Evolutionary conservation across 148 eudicot genomes (phyloP), one percentile per base, ranked within the genome.

Genomic region (Euryodendron excelsum): DNA sequence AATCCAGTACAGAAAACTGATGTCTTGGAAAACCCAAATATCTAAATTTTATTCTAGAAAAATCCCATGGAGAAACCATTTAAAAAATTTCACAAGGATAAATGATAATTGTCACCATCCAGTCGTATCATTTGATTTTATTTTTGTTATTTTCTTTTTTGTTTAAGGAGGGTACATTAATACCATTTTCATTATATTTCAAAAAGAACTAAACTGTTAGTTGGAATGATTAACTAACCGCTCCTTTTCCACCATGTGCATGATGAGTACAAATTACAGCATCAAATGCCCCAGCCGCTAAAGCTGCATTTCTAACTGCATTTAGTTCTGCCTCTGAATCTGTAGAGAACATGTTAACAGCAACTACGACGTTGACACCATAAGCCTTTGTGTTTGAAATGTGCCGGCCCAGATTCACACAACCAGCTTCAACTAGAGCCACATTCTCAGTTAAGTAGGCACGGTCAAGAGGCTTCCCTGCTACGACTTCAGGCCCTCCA

Each of bases 231-330:
- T 21, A 69, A 93, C 97, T 92, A 36, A 96, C 99, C 89, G 99
- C 98, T 89, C 99, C 99, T 89, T 92, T 96, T 79, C 99, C 99
- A 69, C 98, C 99, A 81, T 96, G 97, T 56, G 99, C 98, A 78
- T 96, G 99, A 86, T 96, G 98, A 73, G 88, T 89, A 83, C 99
- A 96, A 74, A 96, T 88, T 15, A 96, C 98, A 31, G 99, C 97
- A 85, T 96, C 99, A 86, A 93, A 96, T 36, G 99, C 99, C 73
- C 99, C 99, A 62, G 98, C 98, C 71, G 87, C 89, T 62, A 90
- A 44, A 53, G 99, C 88, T 28, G 91, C 90, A 74, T 66, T 89
- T 82, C 84, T 92, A 52, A 96, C 98, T 7, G 95, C 98, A 83
- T 87, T 89, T 37, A 96, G 84, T 80, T 96, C 99, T 13, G 99